phyloP scores from a whole-genome alignment of 805 yeast species.

The Kodamaea sagamina region DNA sequence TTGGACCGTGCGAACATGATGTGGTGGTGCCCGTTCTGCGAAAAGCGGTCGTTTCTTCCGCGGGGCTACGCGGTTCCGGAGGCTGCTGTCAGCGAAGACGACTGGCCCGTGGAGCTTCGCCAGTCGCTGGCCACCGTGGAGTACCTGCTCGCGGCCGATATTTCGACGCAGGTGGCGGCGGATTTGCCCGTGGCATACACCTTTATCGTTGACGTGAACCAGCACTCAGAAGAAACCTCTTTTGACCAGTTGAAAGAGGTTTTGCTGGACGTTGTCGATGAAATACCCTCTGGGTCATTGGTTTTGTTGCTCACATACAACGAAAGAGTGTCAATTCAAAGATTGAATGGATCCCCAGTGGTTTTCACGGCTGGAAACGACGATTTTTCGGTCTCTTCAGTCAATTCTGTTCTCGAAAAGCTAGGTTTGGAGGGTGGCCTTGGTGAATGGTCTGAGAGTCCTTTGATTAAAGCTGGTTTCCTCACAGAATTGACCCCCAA shows the following conservation, averaged over 20 bases:
- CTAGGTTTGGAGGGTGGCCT: constrained; percentile 6
- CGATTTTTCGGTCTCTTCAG: constrained; percentile 10
- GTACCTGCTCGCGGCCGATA: constrained; percentile 32
- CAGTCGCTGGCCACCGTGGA: constrained; percentile 31
- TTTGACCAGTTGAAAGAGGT: constrained; percentile 18
- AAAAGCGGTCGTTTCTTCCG: constrained; percentile 25
- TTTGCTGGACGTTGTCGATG: constrained; percentile 18
- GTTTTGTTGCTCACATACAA: constrained; percentile 33
- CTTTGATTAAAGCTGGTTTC: constrained; percentile 13
- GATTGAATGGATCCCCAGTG: constrained; percentile 7
- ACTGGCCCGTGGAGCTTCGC: constrained; percentile 32
- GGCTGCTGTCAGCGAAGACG: constrained; percentile 13
- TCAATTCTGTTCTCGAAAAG: constrained; percentile 5
- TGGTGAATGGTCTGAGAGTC: constrained; percentile 16
- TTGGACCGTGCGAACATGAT: constrained; percentile 30
- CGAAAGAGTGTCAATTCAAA: constrained; percentile 29
- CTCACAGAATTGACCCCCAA: constrained; percentile 13
- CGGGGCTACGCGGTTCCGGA: constrained; percentile 19
- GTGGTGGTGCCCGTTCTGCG: constrained; percentile 46
- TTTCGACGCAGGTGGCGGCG: constrained; percentile 15
- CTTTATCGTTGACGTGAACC: constrained; percentile 34
- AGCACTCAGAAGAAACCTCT: constrained; percentile 20
- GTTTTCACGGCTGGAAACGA: background rate
- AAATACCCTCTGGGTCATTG: constrained; percentile 19
- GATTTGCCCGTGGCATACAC: constrained; percentile 19